Evolutionary conservation across 1,284 basidiomycete species (phyloP).

Genomic region (Austroboletus novae-zelandiae): DNA sequence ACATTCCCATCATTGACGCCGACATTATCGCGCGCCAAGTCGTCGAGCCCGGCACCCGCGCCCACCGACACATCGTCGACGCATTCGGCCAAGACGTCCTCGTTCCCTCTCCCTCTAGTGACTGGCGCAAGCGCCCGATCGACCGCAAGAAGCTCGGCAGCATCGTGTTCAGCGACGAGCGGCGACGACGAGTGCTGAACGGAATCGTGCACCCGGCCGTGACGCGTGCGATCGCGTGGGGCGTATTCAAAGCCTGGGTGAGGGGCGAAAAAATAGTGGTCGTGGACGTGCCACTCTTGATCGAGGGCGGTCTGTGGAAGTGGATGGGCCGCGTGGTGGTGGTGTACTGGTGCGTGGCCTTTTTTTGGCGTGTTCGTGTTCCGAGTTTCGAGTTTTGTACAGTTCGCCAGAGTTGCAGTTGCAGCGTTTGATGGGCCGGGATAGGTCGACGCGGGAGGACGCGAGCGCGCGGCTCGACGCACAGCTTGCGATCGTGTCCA

Average conservation of each 20-base stretch:
- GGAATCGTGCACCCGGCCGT: constrained; percentile 90
- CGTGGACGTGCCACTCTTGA: constrained; percentile 90
- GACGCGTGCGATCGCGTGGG: constrained; percentile 69
- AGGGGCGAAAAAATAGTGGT: constrained; percentile 70
- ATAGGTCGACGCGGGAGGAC: constrained; percentile 56
- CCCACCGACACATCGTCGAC: constrained; percentile 63
- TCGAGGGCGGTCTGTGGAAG: constrained; percentile 87
- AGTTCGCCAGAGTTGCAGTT: constrained; percentile 79
- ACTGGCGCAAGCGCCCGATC: constrained; percentile 62
- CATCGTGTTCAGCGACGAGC: constrained; percentile 81
- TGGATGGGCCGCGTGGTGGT: constrained; percentile 84
- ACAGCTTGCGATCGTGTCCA: constrained; percentile 79
- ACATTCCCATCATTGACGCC: constrained; percentile 86
- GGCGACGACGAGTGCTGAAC: constrained; percentile 75
- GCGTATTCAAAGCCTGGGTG: constrained; percentile 73
- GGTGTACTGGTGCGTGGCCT: constrained; percentile 72
- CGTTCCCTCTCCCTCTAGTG: constrained; percentile 27
- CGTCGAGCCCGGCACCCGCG: constrained; percentile 82
- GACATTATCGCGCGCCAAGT: constrained; percentile 89
- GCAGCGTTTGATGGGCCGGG: constrained; percentile 71
- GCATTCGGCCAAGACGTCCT: constrained; percentile 76
- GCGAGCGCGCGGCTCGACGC: constrained; percentile 76
- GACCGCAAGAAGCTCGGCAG: constrained; percentile 84
- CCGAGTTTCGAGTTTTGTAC: background rate
- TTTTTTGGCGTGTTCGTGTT: background rate